A percentile compares a stretch with the other conserved stretches of the same genome.
Evolutionary conservation across 441 rosid genomes (phyloP).

Genomic region (Mallotus japonicus): DNA sequence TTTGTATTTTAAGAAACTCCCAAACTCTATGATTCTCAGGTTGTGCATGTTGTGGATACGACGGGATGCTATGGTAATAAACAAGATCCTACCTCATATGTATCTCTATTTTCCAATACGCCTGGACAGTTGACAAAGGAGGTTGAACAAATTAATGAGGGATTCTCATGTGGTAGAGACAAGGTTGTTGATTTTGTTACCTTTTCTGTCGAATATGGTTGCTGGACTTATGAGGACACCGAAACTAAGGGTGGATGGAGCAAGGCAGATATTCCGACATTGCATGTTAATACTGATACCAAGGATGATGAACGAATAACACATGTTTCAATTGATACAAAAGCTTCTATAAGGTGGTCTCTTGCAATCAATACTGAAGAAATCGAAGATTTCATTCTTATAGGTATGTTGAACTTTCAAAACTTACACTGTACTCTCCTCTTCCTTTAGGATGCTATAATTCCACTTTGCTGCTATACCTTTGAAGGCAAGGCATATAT

Average conservation of each 20-base stretch:
- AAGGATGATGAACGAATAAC: slow-evolving; percentile 42
- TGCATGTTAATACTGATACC: slow-evolving; percentile 47
- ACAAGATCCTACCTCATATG: slow-evolving; percentile 50
- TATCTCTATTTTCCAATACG: slow-evolving; percentile 73
- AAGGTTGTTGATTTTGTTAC: slow-evolving; percentile 69
- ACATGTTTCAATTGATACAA: slow-evolving; percentile 55
- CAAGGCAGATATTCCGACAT: slow-evolving; percentile 53
- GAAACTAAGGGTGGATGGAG: slow-evolving; percentile 64
- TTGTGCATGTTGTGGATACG: slow-evolving; percentile 90
- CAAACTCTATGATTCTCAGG: slow-evolving; percentile 44
- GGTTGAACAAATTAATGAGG: slow-evolving; percentile 64
- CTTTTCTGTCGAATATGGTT: slow-evolving; percentile 71
- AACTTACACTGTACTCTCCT: neutral
- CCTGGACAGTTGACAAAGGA: slow-evolving; percentile 81
- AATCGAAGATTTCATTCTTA: slow-evolving; percentile 67
- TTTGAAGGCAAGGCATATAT: neutral
- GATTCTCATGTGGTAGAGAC: slow-evolving; percentile 70
- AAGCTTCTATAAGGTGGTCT: slow-evolving; percentile 73
- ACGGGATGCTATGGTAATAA: slow-evolving; percentile 42
- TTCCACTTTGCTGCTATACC: neutral
- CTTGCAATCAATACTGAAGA: slow-evolving; percentile 74
- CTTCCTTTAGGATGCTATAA: neutral
- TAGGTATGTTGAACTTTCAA: slow-evolving; percentile 35
- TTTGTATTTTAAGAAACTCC: slow-evolving; percentile 4
- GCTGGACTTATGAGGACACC: slow-evolving; percentile 51